These are phyloP conservation scores for Penicillium aurantiogriseum DNA, from an alignment of 2,329 filamentous ascomycete genomes.

Conservation along the genomic window DNA sequence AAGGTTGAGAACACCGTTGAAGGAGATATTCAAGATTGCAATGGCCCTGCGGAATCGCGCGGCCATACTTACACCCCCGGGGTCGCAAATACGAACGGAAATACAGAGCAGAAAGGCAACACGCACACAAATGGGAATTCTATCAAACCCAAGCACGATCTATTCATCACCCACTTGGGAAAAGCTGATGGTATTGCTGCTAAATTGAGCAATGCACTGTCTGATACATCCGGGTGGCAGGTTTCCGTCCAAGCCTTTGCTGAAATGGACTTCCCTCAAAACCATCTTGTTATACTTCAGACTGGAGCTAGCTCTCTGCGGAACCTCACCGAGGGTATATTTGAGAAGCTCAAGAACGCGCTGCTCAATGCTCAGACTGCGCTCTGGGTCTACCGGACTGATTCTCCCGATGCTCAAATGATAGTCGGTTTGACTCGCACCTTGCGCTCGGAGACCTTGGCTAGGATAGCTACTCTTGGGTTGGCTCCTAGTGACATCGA, in stretches of 20 bases:
- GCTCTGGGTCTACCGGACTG: conserved; percentile 27
- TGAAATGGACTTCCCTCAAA: conserved; percentile 10
- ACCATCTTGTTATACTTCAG: conserved; percentile 22
- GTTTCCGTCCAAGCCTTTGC: conserved; percentile 9
- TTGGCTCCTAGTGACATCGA: conserved; percentile 17
- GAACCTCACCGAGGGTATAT: conserved; percentile 10
- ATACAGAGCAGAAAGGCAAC: background rate
- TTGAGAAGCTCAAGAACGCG: conserved; percentile 18
- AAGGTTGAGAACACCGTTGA: background rate
- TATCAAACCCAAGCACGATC: conserved; percentile 1
- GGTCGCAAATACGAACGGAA: background rate
- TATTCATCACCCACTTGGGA: conserved; percentile 19
- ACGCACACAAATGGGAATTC: background rate
- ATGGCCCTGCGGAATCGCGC: conserved; percentile 1
- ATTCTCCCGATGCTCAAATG: conserved; percentile 28
- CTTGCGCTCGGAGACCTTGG: conserved; percentile 26
- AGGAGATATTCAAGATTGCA: conserved; percentile 4
- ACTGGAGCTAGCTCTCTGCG: conserved; percentile 17
- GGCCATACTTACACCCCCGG: background rate
- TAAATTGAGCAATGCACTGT: conserved; percentile 10
- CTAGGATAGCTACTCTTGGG: conserved; percentile 25
- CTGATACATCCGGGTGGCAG: conserved; percentile 7
- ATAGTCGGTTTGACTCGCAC: conserved; percentile 28
- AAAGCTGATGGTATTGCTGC: conserved; percentile 12
- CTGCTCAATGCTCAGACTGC: conserved; percentile 20